Base-by-base conservation (phyloP, 78 protist genomes). In the Polysphondylium violaceum region DNA sequence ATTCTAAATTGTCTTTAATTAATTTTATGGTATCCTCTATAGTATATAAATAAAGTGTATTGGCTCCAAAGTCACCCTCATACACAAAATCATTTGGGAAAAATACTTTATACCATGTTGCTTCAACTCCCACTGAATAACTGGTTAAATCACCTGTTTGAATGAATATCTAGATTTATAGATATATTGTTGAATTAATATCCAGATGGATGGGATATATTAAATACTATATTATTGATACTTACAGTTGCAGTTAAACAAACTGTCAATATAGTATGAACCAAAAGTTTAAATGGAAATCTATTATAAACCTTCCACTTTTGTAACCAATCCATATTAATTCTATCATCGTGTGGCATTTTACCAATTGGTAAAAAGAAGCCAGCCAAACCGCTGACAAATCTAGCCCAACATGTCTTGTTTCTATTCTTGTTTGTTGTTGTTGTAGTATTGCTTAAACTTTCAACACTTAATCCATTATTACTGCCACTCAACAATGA, bases 331-430 rank as follows among this genome's bases (percentile, higher is more conserved):
- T 83, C 73, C 79, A 83, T 69, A 83, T 83, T 83, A 8, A 83
- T 68, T 44, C 91, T 50, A 69, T 56, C 91, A 35, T 83, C 91
- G 31, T 68, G 91, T n/a, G 91, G 91, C 91, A 83, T 83, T 50
- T 83, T 71, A 31, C 91, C 91, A 12, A 40, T 74, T 40, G 91
- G 91, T 44, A 83, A 58, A 29, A 83, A 83, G 67, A 65, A 21
- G 12, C n/a, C n/a, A n/a, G n/a, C n/a, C n/a, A n/a, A n/a, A n/a
- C n/a, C n/a, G n/a, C n/a, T n/a, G n/a, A n/a, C n/a, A n/a, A n/a
- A n/a, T n/a, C n/a, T n/a, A n/a, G n/a, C n/a, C n/a, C n/a, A n/a
- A n/a, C n/a, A n/a, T n/a, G n/a, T n/a, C n/a, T n/a, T n/a, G n/a
- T n/a, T n/a, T n/a, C n/a, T n/a, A n/a, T n/a, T n/a, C n/a, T n/a